These are phyloP conservation scores for Juglanconis sp. DNA, from an alignment of 2,329 filamentous ascomycete species.

Conservation along the genomic window DNA sequence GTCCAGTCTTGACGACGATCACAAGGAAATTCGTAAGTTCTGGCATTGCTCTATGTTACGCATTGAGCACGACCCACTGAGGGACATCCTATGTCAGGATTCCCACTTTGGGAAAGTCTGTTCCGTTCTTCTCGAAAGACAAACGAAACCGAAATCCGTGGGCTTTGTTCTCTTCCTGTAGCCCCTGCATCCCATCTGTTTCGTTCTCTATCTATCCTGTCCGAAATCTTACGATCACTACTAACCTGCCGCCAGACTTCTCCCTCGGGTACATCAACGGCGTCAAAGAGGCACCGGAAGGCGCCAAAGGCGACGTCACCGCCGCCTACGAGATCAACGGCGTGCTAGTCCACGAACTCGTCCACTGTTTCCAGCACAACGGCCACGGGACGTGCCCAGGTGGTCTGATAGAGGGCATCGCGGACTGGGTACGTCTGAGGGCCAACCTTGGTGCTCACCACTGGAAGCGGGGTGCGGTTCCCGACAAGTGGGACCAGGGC, in stretches of 20 bases:
- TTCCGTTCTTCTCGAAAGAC: too few species aligned
- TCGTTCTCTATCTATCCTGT: too few species aligned
- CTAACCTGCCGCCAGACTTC: slow-evolving; percentile 89
- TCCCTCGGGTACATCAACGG: slow-evolving; percentile 69
- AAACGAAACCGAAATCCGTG: too few species aligned
- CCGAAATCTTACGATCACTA: slow-evolving; percentile 59
- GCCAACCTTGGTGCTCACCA: slow-evolving; percentile 74
- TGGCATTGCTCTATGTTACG: neutral
- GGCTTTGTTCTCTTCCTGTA: too few species aligned
- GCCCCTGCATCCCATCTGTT: too few species aligned
- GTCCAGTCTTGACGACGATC: slow-evolving; percentile 15
- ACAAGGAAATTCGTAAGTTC: slow-evolving; percentile 18
- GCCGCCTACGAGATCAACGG: slow-evolving; percentile 65
- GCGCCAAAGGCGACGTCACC: slow-evolving; percentile 33
- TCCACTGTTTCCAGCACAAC: slow-evolving; percentile 90
- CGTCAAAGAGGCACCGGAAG: slow-evolving; percentile 31
- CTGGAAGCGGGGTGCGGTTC: slow-evolving; percentile 61
- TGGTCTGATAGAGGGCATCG: slow-evolving; percentile 85
- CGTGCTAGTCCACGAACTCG: slow-evolving; percentile 86
- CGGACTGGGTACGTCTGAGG: slow-evolving; percentile 84
- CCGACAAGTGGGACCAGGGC: slow-evolving; percentile 75
- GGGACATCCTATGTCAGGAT: too few species aligned
- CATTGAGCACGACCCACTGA: neutral
- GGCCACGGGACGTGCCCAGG: slow-evolving; percentile 60
- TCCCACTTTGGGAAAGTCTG: too few species aligned